These are phyloP conservation scores for Copromyces sp. DNA, from an alignment of 495 filamentous ascomycete genomes.

Conservation along the genomic window DNA sequence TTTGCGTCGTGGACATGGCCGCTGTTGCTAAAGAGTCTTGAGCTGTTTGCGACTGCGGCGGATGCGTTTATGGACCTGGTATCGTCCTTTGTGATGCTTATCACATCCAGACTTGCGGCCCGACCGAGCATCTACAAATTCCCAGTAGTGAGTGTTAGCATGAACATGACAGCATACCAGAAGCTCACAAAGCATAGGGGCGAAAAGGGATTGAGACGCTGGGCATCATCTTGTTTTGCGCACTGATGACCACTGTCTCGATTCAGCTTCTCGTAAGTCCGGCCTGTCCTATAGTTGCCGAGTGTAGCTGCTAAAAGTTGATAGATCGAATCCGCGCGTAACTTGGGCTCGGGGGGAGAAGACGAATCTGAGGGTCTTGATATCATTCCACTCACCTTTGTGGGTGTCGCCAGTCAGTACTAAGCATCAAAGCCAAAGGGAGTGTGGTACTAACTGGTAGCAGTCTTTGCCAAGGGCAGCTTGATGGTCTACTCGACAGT, in stretches of 20 bases:
- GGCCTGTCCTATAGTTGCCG: background rate
- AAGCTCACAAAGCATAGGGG: slow-evolving; percentile 26
- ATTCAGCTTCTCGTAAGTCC: slow-evolving; percentile 40
- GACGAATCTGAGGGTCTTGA: slow-evolving; percentile 31
- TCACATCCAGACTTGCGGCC: slow-evolving; percentile 40
- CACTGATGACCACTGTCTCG: slow-evolving; percentile 47
- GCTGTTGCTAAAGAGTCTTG: slow-evolving; percentile 12
- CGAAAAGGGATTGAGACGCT: slow-evolving; percentile 46
- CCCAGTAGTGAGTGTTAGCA: slow-evolving; percentile 32
- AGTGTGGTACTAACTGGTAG: background rate
- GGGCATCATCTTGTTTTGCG: slow-evolving; percentile 50
- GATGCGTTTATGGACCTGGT: slow-evolving; percentile 54
- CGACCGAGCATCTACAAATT: slow-evolving; percentile 47
- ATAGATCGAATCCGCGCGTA: slow-evolving; percentile 40
- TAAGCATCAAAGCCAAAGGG: background rate
- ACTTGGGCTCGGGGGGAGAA: slow-evolving; percentile 28
- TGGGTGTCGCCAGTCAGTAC: slow-evolving; percentile 40
- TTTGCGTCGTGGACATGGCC: slow-evolving; percentile 6
- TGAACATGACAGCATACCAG: background rate
- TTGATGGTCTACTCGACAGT: slow-evolving; percentile 47
- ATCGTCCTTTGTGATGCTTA: slow-evolving; percentile 45
- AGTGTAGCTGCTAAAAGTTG: background rate
- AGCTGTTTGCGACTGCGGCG: slow-evolving; percentile 47
- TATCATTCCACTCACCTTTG: slow-evolving; percentile 42
- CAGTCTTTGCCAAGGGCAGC: slow-evolving; percentile 37